Percentiles rank a stretch among this genome's conserved stretches.
Conservation (phyloP, 2,329 filamentous ascomycete species). For the Venturia asperata region DNA sequence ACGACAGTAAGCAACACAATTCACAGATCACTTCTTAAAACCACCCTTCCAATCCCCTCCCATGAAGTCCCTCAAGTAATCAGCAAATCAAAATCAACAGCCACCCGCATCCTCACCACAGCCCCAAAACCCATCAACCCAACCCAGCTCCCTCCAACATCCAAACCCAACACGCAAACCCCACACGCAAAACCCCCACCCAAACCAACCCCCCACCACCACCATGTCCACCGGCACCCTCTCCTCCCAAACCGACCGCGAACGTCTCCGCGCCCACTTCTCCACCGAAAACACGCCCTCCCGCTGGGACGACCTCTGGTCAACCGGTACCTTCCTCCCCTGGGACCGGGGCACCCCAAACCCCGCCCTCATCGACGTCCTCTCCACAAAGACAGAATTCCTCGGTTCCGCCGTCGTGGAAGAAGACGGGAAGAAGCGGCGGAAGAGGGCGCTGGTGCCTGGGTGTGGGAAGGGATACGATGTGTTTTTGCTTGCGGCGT, state of each 20-base stretch:
- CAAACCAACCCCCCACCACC: background rate
- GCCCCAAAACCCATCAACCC: no score
- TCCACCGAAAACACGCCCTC: slow-evolving; percentile 24
- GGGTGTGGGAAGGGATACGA: slow-evolving; percentile 81
- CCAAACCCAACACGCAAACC: no score
- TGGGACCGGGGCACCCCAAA: slow-evolving; percentile 55
- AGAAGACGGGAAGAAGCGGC: slow-evolving; percentile 22
- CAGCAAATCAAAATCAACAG: background rate
- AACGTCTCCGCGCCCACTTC: slow-evolving; percentile 17
- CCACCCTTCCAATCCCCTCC: no score
- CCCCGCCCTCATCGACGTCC: slow-evolving; percentile 50
- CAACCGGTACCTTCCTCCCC: slow-evolving; percentile 43
- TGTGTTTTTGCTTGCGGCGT: slow-evolving; percentile 63
- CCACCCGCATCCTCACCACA: no score
- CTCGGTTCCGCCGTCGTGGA: slow-evolving; percentile 30
- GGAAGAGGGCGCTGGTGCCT: slow-evolving; percentile 60
- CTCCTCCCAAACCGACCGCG: slow-evolving; percentile 2
- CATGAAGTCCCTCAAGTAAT: no score
- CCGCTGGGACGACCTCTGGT: slow-evolving; percentile 52
- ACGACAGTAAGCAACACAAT: no score
- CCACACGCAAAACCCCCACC: no score
- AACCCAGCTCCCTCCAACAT: no score
- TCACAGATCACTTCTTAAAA: no score
- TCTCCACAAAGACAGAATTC: slow-evolving; percentile 35
- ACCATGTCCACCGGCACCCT: background rate